Conservation (phyloP, 441 rosid genomes). For the Adansonia rubrostipa region DNA sequence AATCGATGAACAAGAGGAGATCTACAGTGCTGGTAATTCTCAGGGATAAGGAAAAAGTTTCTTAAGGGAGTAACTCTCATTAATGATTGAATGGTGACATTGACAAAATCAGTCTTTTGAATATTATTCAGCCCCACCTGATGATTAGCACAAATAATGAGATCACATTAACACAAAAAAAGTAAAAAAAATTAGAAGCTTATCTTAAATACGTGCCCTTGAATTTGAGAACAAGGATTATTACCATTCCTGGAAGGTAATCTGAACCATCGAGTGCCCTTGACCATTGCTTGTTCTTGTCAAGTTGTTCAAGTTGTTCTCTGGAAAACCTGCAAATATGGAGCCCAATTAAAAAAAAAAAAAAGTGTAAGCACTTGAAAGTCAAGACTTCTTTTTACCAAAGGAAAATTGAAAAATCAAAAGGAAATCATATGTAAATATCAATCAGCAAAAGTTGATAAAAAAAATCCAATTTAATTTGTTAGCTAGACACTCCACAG, state of each 20-base stretch:
- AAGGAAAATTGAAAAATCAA: neutral
- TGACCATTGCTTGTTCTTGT: conserved; percentile 86
- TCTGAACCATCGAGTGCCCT: conserved; percentile 98
- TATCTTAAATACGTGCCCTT: neutral
- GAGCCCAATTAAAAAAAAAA: conserved; percentile 22
- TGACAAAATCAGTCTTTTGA: conserved; percentile 94
- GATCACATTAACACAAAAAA: conserved; percentile 17
- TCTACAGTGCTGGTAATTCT: conserved; percentile 77
- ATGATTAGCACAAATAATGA: conserved; percentile 26
- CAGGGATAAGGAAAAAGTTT: conserved; percentile 91
- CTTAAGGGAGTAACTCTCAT: conserved; percentile 96
- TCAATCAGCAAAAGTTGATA: neutral
- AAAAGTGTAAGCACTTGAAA: neutral
- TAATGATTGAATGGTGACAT: conserved; percentile 92
- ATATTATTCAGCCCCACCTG: conserved; percentile 98
- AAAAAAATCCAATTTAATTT: neutral
- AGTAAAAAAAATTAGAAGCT: neutral
- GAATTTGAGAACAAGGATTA: conserved; percentile 2
- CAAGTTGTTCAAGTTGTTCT: conserved; percentile 84
- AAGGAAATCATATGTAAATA: neutral
- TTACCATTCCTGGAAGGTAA: conserved; percentile 97
- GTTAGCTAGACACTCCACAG: neutral
- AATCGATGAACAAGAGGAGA: conserved; percentile 95
- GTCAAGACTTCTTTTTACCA: neutral
- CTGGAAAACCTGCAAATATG: conserved; percentile 64